Evolutionary conservation across 176 grass and related monocot species (phyloP).

Genomic region (Hyparrhenia diplandra): DNA sequence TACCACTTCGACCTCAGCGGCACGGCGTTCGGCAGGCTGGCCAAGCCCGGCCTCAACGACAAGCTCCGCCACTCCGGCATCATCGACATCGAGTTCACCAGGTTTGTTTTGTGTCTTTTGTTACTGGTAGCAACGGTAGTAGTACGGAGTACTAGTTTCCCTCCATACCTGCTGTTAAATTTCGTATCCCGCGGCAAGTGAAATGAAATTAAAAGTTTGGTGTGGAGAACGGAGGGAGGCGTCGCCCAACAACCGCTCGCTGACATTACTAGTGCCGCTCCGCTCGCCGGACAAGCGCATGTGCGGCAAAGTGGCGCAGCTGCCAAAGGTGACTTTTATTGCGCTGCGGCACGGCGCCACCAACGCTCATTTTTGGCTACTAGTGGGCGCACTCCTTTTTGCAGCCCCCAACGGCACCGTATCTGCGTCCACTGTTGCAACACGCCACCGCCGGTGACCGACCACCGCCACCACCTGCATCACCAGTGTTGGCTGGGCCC

Average conservation of each 20-base stretch:
- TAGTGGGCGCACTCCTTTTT: slow-evolving; percentile 9
- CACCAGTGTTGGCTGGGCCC: background rate
- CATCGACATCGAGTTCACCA: slow-evolving; percentile 71
- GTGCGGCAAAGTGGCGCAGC: slow-evolving; percentile 27
- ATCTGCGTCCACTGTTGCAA: background rate
- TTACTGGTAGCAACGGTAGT: background rate
- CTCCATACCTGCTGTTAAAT: background rate
- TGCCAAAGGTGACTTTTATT: slow-evolving; percentile 25
- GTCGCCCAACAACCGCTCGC: background rate
- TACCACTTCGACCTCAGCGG: slow-evolving; percentile 91
- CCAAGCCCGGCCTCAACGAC: slow-evolving; percentile 59
- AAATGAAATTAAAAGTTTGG: background rate
- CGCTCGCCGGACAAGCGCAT: slow-evolving; percentile 19
- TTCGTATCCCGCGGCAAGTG: background rate
- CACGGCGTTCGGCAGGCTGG: slow-evolving; percentile 71
- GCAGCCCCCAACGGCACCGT: background rate
- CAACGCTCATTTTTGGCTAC: slow-evolving; percentile 12
- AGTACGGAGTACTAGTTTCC: background rate
- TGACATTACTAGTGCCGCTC: slow-evolving; percentile 21
- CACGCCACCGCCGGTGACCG: slow-evolving; percentile 20
- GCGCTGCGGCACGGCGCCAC: background rate
- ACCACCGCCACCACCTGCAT: background rate
- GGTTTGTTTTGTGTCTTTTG: slow-evolving; percentile 13
- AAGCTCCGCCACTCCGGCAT: slow-evolving; percentile 83
- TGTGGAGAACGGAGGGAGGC: background rate